Base-by-base conservation (phyloP, 306 rosid genomes). In the Ziziphus jujuba region DNA sequence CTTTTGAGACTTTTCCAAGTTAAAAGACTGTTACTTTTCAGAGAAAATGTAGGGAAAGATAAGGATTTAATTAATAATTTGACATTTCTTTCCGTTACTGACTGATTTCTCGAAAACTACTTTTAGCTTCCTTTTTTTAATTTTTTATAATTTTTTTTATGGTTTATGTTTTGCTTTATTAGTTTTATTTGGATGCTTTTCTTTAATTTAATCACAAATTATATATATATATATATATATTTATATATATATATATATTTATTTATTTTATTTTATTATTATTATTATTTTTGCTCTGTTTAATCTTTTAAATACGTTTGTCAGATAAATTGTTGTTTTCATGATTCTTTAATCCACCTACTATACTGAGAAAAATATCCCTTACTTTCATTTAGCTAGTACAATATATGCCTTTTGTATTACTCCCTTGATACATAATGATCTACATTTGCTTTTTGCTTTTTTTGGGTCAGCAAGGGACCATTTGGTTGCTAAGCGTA, bases 71-170 rank as follows among this genome's bases (percentile, higher is more conserved):
- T 59, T 15, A 28, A 22, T 20, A 56, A 12, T 16, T 74, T 43
- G 63, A 67, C 64, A 49, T 51, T 60, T 52, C 11, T 22, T 55
- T 9, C 43, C 15, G 22, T 5, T 23, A 16, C 16, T 49, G 5
- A 36, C 61, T 28, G 66, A 38, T 48, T 72, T n/a, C 5, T 63
- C 25, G 58, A 43, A 61, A 44, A 4, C 72, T 60, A 5, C 12
- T 60, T 36, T 44, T 47, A 21, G 2, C 16, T 44, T 21, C 7
- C n/a, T n/a, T n/a, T n/a, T n/a, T n/a, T n/a, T n/a, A n/a, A n/a
- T n/a, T n/a, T n/a, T n/a, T n/a, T n/a, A n/a, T n/a, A n/a, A n/a
- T n/a, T n/a, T n/a, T n/a, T 28, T 65, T 25, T 52, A 56, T 20
- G 49, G 38, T 55, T 56, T 54, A 38, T 36, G 43, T 20, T 13